Evolutionary conservation across 176 grass and related monocot genomes (phyloP), one percentile per base, ranked within the genome.

Genomic region (Zoysia pacifica): DNA sequence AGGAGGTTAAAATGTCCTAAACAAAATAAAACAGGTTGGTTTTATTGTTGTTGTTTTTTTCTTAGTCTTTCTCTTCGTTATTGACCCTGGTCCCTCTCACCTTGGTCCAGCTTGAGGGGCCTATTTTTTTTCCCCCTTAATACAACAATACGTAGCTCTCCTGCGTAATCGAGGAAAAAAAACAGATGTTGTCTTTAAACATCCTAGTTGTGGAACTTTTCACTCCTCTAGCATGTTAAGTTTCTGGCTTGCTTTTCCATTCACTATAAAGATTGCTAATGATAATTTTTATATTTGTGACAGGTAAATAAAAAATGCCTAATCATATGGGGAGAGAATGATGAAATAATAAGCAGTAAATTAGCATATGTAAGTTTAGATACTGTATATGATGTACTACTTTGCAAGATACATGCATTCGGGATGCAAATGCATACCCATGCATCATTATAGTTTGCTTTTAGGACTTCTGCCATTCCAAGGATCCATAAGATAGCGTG

Each of bases 271-370:
- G 10, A 15, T 56, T 63, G 58, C 35, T 89, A 47, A 80, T 12
- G 4, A 12, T 56, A 20, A 3, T 66, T 46, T 47, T 81, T 11
- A 52, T n/a, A 54, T 48, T 28, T 28, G 28, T 28, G 73, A 75
- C 77, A 98, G 95, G 85, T 98, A 72, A 91, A 98, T 42, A 75
- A 94, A 52, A 89, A 87, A 71, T 94, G 87, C 69, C 82, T 98
- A 42, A 77, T 98, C 37, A 73, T 98, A 81, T 98, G 92, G 95
- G 95, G 95, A 70, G 87, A 91, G 72, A 90, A 94, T 48, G 95
- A 98, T 72, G 72, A 67, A 70, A 87, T 98, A 67, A 87, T 98
- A 64, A 87, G 85, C 79, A 98, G 84, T 55, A 86, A 89, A 81
- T 48, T 89, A 45, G 90, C 83, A 84, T 84, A 89, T 14, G 95